These are phyloP conservation scores for Paramyrothecium roridum DNA, from an alignment of 2,329 filamentous ascomycete genomes.

Conservation along the genomic window DNA sequence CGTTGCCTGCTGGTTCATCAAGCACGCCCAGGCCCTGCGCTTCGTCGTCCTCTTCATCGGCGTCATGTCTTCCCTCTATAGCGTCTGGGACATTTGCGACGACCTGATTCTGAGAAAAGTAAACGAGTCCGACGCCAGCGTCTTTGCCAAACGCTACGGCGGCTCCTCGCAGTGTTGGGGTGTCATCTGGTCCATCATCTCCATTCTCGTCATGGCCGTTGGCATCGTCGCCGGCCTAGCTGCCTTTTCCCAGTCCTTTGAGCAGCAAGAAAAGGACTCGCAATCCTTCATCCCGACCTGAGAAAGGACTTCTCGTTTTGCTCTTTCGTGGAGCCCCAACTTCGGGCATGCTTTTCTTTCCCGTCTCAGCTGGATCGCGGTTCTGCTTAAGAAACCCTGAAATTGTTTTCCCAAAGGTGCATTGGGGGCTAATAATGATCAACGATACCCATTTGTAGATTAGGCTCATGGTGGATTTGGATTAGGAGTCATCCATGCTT, in stretches of 20 bases:
- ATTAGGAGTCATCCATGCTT: no score
- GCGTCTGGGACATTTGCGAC: constrained; percentile 83
- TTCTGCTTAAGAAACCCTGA: no score
- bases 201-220: constrained; percentile 65
- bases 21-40: constrained; percentile 68
- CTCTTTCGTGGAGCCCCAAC: not conserved
- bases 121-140: constrained; percentile 74
- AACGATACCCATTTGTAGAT: not conserved
- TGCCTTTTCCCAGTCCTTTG: constrained; percentile 69
- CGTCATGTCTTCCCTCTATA: constrained; percentile 78
- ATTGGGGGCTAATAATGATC: not conserved
- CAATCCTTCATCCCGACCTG: constrained; percentile 58
- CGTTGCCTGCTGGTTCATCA: constrained; percentile 76
- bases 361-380: no score
- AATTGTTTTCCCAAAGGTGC: not conserved
- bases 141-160: constrained; percentile 75
- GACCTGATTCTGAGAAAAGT: constrained; percentile 78
- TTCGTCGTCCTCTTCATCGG: constrained; percentile 79
- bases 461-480: not conserved
- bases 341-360: no score
- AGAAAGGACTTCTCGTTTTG: not conserved
- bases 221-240: constrained; percentile 76
- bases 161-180: constrained; percentile 81
- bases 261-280: constrained; percentile 66
- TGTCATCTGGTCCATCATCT: constrained; percentile 73